phyloP scores from a whole-genome alignment of 2,329 filamentous ascomycete species.

The Trichoderma cornu-damae region DNA sequence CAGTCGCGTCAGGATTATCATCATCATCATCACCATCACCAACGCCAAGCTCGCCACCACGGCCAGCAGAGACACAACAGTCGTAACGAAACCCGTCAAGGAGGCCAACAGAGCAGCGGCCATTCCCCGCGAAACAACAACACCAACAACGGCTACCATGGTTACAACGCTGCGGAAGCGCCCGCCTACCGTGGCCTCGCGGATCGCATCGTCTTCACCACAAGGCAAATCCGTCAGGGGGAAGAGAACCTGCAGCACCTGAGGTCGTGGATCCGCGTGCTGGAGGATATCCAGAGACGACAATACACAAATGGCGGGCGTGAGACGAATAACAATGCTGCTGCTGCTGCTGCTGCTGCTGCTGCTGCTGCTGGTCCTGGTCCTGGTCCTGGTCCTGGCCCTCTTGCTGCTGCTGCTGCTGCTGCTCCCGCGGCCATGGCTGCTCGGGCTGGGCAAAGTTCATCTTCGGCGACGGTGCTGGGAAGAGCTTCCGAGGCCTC shows the following conservation, averaged over 20 bases:
- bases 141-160: not conserved
- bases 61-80: not conserved
- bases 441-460: not conserved
- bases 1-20: not conserved
- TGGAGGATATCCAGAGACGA: not conserved
- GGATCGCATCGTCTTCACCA: not conserved
- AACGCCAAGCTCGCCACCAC: not conserved
- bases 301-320: not conserved
- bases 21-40: not conserved
- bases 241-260: not conserved
- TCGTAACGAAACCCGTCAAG: not conserved
- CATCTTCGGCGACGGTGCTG: not conserved
- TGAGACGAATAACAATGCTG: not conserved
- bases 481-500: not conserved
- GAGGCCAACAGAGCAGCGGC: not conserved
- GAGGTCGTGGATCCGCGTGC: not conserved
- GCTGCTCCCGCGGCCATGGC: not conserved
- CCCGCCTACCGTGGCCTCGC: not conserved
- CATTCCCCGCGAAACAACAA: not conserved
- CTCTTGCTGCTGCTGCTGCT: not conserved
- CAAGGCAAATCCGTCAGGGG: not conserved
- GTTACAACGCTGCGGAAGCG: not conserved
- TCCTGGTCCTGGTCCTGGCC: no score
- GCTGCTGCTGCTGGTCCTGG: not conserved
- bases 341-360: not conserved